Base-by-base conservation (phyloP, 2,329 filamentous ascomycete genomes). In the Juglanconis sp. region DNA sequence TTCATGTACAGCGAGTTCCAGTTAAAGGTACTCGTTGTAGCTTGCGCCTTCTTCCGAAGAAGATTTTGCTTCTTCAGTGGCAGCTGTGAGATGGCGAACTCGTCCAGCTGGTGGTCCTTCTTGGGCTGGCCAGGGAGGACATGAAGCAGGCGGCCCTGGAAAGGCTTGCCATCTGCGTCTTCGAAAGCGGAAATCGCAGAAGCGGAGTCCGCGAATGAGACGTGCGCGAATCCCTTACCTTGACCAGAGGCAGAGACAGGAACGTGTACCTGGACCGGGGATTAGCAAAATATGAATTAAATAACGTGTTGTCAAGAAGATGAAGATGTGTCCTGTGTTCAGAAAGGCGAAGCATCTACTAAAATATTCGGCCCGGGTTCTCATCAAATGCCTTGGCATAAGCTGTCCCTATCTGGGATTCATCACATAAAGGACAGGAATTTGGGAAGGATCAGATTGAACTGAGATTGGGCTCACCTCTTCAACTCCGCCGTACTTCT, bases 1-100 rank as follows among this genome's bases (percentile, higher is more conserved):
- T 90, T 97, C 90, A 99, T 96, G 75, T 95, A 99, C n/a, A 99
- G 80, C n/a, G 93, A 94, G 78, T 99, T 99, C 95, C 95, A 99
- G 72, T 94, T 96, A 77, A 98, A 98, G 1, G 85, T 87, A 53
- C 84, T 86, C 35, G 87, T 88, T 8, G 90, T 83, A 30, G 93
- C 91, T 68, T 94, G 89, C 53, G 88, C 83, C 76, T 91, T 96
- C 69, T 90, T 90, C 72, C 90, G 91, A 66, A 98, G 90, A 69
- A 96, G 85, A 68, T 92, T 92, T 74, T 98, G 95, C 74, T 96
- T 95, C 77, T 97, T 98, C 65, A 98, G 79, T 15, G 95, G 94
- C 67, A 99, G 76, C 73, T 97, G 96, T 0, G 94, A 92, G 57
- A 99, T 82, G 60, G 89, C 88, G 74, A 90, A 95, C 66, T 98